phyloP scores from a whole-genome alignment of 2,329 filamentous ascomycete species.

The Colletotrichum noveboracense region DNA sequence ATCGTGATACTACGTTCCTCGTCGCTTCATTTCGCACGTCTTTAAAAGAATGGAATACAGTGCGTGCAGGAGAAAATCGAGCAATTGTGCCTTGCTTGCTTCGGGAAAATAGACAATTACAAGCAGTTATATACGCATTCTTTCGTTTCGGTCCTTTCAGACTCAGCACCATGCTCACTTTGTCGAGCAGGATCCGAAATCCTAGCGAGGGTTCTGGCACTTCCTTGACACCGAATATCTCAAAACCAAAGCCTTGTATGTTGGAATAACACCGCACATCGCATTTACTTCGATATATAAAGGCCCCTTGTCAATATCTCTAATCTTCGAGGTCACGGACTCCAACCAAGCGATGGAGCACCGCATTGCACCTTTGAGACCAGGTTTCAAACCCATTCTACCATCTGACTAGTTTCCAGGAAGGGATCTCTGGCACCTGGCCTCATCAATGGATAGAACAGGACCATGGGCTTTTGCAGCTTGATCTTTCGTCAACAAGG shows the following conservation, averaged over 20 bases:
- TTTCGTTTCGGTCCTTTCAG: neutral
- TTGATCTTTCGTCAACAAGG: neutral
- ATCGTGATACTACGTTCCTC: accelerated
- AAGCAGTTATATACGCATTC: neutral
- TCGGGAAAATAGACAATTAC: accelerated
- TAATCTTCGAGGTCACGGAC: accelerated
- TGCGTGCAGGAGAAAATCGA: too few species aligned
- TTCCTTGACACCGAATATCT: neutral
- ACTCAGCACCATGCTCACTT: too few species aligned
- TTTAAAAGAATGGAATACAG: too few species aligned
- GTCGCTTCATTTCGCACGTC: accelerated
- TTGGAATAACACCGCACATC: neutral
- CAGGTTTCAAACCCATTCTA: neutral
- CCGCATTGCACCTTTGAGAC: accelerated
- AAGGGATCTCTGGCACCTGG: neutral
- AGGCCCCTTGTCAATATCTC: accelerated
- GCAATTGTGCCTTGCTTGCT: too few species aligned
- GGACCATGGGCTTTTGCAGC: neutral
- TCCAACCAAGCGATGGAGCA: accelerated
- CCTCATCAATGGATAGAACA: neutral
- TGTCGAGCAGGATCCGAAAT: too few species aligned
- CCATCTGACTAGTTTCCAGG: neutral
- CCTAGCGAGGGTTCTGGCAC: too few species aligned
- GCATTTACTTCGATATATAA: accelerated
- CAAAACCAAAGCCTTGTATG: accelerated